phyloP scores from a whole-genome alignment of 495 filamentous ascomycete genomes.

The Neurospora tetrasperma region DNA sequence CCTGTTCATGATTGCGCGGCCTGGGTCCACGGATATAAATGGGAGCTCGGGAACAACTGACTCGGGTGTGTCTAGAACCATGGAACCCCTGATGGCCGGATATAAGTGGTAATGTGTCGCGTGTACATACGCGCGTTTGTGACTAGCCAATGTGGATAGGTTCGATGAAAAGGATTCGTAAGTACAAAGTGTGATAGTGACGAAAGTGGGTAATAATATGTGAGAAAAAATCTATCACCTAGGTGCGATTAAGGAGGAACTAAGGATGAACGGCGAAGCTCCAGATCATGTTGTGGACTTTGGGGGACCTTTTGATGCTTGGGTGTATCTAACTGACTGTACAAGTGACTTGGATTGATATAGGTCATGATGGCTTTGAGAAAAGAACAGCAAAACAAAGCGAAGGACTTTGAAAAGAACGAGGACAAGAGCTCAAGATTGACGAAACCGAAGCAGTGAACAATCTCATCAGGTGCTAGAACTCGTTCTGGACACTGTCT shows the following conservation, averaged over 20 bases:
- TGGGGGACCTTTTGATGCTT: background rate
- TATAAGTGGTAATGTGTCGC: background rate
- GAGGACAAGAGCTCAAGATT: background rate
- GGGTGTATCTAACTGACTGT: background rate
- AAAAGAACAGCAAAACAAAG: background rate
- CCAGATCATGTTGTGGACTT: background rate
- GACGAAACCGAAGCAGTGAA: background rate
- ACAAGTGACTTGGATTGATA: background rate
- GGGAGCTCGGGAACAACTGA: background rate
- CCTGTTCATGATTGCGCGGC: constrained; percentile 1
- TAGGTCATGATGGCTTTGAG: background rate
- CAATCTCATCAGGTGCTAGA: background rate
- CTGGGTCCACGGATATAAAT: background rate
- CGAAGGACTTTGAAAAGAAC: background rate
- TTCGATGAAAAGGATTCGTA: background rate
- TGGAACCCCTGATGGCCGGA: background rate
- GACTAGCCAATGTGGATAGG: background rate
- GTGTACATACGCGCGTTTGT: background rate
- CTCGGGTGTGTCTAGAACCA: background rate
- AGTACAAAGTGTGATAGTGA: background rate
- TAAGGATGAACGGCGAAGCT: background rate
- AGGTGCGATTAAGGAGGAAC: background rate
- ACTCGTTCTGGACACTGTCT: no score
- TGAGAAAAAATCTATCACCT: background rate
- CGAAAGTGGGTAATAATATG: background rate